Evolutionary conservation across 2,329 filamentous ascomycete species (phyloP).

Genomic region (Coleophoma eucalyptorum): DNA sequence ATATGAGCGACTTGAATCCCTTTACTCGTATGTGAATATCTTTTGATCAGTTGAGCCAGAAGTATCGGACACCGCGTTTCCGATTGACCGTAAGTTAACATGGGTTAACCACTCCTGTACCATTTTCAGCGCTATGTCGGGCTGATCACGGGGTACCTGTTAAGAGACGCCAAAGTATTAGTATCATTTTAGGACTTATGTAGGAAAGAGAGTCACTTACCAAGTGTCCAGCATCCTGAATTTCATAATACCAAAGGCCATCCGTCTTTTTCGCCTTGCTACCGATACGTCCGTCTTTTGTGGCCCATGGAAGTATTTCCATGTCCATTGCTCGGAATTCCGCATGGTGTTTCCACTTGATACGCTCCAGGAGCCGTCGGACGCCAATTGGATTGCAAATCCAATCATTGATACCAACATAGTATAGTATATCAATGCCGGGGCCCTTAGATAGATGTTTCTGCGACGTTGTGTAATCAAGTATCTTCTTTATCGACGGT

Average conservation of each 20-base stretch:
- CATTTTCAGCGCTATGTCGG: neutral
- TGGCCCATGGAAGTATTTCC: neutral
- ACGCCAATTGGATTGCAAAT: neutral
- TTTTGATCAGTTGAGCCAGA: no score
- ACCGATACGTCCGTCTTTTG: neutral
- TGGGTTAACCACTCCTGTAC: neutral
- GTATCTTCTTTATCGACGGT: neutral
- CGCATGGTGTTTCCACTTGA: neutral
- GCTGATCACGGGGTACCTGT: neutral
- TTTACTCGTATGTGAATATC: no score
- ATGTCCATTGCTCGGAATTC: neutral
- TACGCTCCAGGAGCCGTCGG: neutral
- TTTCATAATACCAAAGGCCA: neutral
- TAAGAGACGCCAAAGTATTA: neutral
- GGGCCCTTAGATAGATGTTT: neutral
- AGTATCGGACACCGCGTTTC: no score
- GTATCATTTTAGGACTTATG: neutral
- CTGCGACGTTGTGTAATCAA: neutral
- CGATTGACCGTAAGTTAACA: neutral
- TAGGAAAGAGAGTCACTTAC: neutral
- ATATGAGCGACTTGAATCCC: no score
- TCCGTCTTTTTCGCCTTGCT: neutral
- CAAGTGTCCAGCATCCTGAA: neutral
- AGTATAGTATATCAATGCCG: neutral
- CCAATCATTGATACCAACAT: neutral